phyloP scores from a whole-genome alignment of 345 rosid species.

The Pistacia integerrima region DNA sequence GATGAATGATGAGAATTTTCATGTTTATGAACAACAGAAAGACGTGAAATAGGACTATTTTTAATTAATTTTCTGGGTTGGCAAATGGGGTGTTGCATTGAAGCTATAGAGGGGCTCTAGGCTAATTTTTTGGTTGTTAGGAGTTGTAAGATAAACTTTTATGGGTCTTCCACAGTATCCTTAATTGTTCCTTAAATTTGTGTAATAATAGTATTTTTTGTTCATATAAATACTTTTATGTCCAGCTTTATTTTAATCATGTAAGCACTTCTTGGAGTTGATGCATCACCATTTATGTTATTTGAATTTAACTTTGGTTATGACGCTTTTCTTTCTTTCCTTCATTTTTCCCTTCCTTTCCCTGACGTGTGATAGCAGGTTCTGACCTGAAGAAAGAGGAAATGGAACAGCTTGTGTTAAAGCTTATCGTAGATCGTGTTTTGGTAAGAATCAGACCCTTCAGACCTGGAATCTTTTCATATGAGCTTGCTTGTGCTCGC shows the following conservation, averaged over 20 bases:
- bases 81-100: background rate
- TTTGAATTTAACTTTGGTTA: background rate
- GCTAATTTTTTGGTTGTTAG: background rate
- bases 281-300: background rate
- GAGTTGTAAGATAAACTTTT: background rate
- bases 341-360: background rate
- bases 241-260: background rate
- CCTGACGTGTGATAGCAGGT: conserved; percentile 39
- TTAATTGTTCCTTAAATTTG: background rate
- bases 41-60: background rate
- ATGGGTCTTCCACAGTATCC: background rate
- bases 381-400: conserved; percentile 69
- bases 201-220: background rate
- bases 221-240: background rate
- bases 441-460: conserved; percentile 3
- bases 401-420: conserved; percentile 70
- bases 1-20: conserved; percentile 4
- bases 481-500: conserved; percentile 1
- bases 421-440: conserved; percentile 44
- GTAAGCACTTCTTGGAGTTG: background rate
- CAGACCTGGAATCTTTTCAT: conserved; percentile 6
- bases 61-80: background rate
- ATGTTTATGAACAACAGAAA: background rate
- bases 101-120: too few relatives aligned
- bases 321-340: background rate